Evolutionary conservation across 371 early-diverging fungal species (phyloP), one percentile per base, ranked within the genome.

Genomic region (Blastocladiella emersonii): DNA sequence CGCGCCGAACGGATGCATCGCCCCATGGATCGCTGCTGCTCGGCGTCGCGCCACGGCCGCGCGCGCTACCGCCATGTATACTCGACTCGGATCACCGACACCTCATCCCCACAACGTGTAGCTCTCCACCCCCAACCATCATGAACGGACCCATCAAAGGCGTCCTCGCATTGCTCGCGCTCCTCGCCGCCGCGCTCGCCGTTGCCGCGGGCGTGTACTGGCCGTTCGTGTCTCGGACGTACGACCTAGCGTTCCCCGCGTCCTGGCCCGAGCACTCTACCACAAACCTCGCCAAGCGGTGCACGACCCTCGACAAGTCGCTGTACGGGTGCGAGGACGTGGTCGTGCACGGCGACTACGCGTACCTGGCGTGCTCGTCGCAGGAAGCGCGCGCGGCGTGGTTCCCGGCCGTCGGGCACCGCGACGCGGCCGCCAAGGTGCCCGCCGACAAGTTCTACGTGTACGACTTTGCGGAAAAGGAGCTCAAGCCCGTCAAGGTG

Each of bases 381-480:
- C 36, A 32, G n/a, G 27, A 34, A 8, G 57, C 57, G 23, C 35
- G 57, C 36, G 8, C 23, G 23, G 39, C 21, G 3, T 57, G 23
- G 56, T 56, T 44, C 17, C 34, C 51, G 43, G 56, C 53, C 56
- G 27, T 34, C 34, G 45, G 45, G 39, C 7, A 23, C 23, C 34
- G 21, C 30, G 17, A 34, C 41, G 41, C 27, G 17, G 17, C 53
- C 23, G 23, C 48, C 25, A 10, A 21, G n/a, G 56, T 32, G 27
- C 32, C 36, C 41, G 43, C 25, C 30, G 56, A 56, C 23, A 2
- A 15, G 27, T 17, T 57, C 25, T 55, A 25, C 43, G 34, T 63
- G 8, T 63, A 63, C 37, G 25, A 63, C 51, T 35, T 63, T 8
- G 34, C 53, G 37, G 61, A 57, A 27, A 23, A 57, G n/a, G 21